These are phyloP conservation scores for Rhizopogon vinicolor DNA, from an alignment of 768 basidiomycete species.

Conservation along the genomic window DNA sequence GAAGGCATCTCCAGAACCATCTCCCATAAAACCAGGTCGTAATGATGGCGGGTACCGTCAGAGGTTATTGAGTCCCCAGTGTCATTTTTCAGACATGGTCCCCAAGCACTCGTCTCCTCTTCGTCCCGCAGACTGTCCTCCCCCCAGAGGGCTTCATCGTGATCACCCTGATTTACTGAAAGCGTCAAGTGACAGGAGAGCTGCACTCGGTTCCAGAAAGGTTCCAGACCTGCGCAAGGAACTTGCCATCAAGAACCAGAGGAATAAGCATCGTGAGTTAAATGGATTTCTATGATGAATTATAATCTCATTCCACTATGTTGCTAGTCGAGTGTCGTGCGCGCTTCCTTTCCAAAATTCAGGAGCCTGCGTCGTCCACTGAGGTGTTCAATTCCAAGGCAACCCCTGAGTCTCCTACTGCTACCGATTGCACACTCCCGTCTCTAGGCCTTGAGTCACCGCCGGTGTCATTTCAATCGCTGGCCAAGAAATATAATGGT, in stretches of 20 bases:
- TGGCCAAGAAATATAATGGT: constrained; percentile 12
- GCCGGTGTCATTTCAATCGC: constrained; percentile 50
- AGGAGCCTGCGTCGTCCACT: constrained; percentile 60
- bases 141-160: constrained; percentile 51
- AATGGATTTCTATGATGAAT: constrained; percentile 1
- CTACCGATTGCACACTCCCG: constrained; percentile 66
- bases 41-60: constrained; percentile 54
- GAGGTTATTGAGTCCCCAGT: constrained; percentile 54
- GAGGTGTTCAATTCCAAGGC: constrained; percentile 56
- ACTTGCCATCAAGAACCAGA: constrained; percentile 67
- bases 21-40: constrained; percentile 22
- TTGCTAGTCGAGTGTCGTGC: constrained; percentile 67
- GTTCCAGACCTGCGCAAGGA: constrained; percentile 65
- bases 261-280: constrained; percentile 65
- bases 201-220: constrained; percentile 39
- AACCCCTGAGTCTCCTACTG: constrained; percentile 64
- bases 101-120: constrained; percentile 46
- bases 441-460: constrained; percentile 66
- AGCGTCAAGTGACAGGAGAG: constrained; percentile 54
- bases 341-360: constrained; percentile 68
- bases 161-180: constrained; percentile 61
- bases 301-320: constrained; percentile 1
- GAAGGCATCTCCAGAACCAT: constrained; percentile 44
- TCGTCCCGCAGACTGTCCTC: constrained; percentile 34
- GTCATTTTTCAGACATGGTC: constrained; percentile 33